These are phyloP conservation scores for Pythium rhizo-oryzae DNA, from an alignment of 352 stramenopile species.

Conservation along the genomic window DNA sequence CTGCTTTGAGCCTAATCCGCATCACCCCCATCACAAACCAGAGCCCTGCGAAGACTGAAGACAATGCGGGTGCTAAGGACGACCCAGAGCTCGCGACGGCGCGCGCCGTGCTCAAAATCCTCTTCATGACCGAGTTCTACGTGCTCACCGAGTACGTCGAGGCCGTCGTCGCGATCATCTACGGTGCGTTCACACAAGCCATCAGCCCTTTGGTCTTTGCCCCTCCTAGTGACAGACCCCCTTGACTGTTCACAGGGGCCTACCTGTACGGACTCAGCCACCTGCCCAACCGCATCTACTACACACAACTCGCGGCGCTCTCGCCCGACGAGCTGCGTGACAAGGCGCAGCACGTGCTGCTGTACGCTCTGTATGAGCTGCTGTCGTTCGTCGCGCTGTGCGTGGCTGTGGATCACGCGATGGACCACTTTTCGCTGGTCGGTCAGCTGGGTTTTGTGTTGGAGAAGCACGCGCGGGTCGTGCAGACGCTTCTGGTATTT, in stretches of 20 bases:
- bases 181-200: slow-evolving; percentile 14
- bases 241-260: background rate
- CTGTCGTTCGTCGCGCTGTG: slow-evolving; percentile 12
- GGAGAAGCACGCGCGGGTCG: slow-evolving; percentile 27
- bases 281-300: slow-evolving; percentile 14
- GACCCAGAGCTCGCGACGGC: background rate
- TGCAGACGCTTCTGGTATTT: slow-evolving; percentile 18
- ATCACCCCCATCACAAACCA: too few relatives aligned
- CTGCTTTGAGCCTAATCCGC: too few relatives aligned
- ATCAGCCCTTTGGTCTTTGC: background rate
- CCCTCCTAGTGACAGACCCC: too few relatives aligned
- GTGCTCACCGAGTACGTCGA: slow-evolving; percentile 28
- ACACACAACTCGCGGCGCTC: slow-evolving; percentile 7
- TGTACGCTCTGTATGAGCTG: slow-evolving; percentile 11
- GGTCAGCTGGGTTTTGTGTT: slow-evolving; percentile 38
- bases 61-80: too few relatives aligned
- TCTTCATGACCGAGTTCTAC: slow-evolving; percentile 26
- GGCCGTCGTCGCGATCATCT: slow-evolving; percentile 24
- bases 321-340: background rate
- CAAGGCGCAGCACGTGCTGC: background rate
- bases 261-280: slow-evolving; percentile 10
- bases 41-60: too few relatives aligned
- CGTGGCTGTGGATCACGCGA: background rate
- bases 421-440: slow-evolving; percentile 8
- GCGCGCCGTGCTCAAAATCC: background rate